Base-by-base conservation (phyloP, 805 yeast species). In the Jamesozyma jinghongensis region DNA sequence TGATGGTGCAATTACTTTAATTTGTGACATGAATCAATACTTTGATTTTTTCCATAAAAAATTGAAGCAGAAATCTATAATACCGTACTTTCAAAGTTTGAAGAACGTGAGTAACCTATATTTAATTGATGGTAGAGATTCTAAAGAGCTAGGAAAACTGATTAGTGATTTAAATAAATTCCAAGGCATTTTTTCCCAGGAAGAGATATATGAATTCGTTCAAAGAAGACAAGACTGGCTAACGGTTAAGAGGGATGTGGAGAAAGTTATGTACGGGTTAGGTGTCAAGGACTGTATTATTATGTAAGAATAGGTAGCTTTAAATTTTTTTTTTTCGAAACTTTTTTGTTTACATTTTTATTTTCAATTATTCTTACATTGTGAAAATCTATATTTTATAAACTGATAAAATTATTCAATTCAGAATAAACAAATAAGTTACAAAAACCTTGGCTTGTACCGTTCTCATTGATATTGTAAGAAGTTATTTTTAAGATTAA, bases 251-350 rank as follows among this genome's bases (percentile, higher is more conserved):
- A 69, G 72, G 46, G 83, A 82, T 44, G 97, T 90, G 8, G 97
- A 90, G 61, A 85, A 81, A 58, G 88, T 85, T n/a, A 84, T 92
- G 79, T 92, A 87, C 55, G 97, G 98, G 0, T 69, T 90, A 40
- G 87, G 85, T 14, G 62, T 80, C 22, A 82, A 77, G 20, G 96
- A 87, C 53, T 88, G 96, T 66, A 49, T 59, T 0, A 66, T 85
- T 32, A 65, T 72, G 65, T 80, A 57, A 36, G 10, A 10, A 7
- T 10, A 22, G 10, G 26, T 22, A 3, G 6, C n/a, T 32, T 4
- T 16, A 32, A 18, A 6, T 32, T 7, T 22, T 7, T 22, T 22
- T 22, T 22, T 22, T 22, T 22, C 10, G 6, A 22, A n/a, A n/a
- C n/a, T n/a, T 22, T 22, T 22, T 22, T 22, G 26, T 22, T 22